Conservation (phyloP, 345 rosid species). For the Gossypium herbaceum region DNA sequence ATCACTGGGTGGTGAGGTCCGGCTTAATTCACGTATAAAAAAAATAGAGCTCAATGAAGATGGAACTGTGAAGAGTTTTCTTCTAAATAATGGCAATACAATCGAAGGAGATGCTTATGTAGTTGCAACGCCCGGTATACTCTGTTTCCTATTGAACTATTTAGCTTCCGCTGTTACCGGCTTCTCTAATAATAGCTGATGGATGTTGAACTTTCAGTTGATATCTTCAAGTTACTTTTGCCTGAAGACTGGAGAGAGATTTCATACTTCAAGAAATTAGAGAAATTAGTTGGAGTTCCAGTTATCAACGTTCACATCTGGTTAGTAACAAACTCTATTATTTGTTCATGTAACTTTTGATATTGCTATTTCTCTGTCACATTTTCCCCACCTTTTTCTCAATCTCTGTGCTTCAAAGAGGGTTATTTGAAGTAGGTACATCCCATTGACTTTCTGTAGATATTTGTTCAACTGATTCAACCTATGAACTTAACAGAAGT, state of each 20-base stretch:
- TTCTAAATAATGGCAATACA: slow-evolving; percentile 55
- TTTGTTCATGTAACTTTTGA: not conserved
- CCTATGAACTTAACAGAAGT: not conserved
- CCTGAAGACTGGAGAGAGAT: slow-evolving; percentile 82
- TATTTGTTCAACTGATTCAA: not conserved
- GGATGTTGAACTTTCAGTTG: slow-evolving; percentile 48
- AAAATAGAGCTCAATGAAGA: slow-evolving; percentile 75
- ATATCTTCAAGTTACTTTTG: slow-evolving; percentile 79
- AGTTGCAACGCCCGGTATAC: slow-evolving; percentile 81
- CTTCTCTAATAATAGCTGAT: slow-evolving; percentile 18
- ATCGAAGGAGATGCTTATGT: slow-evolving; percentile 87
- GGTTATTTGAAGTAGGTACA: not conserved
- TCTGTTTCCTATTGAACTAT: not conserved
- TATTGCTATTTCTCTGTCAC: not conserved
- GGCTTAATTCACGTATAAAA: slow-evolving; percentile 68
- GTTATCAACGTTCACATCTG: slow-evolving; percentile 96
- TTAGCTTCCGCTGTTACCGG: not conserved
- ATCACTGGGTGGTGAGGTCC: slow-evolving; percentile 80
- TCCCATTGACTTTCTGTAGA: not conserved
- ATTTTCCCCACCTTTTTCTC: not conserved
- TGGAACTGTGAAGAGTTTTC: slow-evolving; percentile 72
- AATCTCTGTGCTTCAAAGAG: not conserved
- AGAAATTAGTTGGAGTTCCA: slow-evolving; percentile 93
- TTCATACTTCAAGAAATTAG: slow-evolving; percentile 77
- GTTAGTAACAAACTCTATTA: slow-evolving; percentile 45